Base-by-base conservation (phyloP, 2,329 filamentous ascomycete species). In the Exserohilum turcica region DNA sequence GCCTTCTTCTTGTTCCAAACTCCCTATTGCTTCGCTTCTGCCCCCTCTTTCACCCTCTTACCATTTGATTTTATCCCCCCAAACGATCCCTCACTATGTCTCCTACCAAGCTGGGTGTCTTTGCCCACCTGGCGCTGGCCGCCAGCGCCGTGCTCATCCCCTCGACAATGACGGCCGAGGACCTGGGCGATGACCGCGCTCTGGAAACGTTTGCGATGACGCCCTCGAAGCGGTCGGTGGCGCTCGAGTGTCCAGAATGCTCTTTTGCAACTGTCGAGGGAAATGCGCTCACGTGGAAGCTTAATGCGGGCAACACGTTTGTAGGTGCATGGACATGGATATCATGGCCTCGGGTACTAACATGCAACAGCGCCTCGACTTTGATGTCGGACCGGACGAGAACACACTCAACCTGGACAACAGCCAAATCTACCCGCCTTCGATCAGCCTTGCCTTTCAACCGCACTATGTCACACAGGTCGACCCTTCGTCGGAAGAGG, bases 391-490 rank as follows among this genome's bases (percentile, higher is more conserved):
- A 18, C 36, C 63, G 8, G 46, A 64, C 29, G 63, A 71, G 43
- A 61, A 71, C 27, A 67, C 62, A 3, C 65, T 76, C 15, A 60
- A 70, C 13, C 66, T 76, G 48, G 67, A 73, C 48, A 73, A 70
- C 39, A 62, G 65, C 29, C 72, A 70, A 47, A 67, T 77, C n/a
- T 76, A 73, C 50, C 74, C 74, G 13, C 74, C 74, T 6, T 60
- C 63, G 6, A 70, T 74, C 48, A 62, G 61, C 49, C 57, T 63
- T 35, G 61, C 66, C 43, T 48, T 59, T n/a, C 56, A 69, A 27
- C 62, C 68, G 16, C 72, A 73, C 57, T 65, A 64, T 43, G 61
- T 75, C 48, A 67, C 65, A 2, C 73, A 76, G 44, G 56, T 74
- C 16, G 64, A 68, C 37, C 61, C 71, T 21, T 53, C 63, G 13